Percentiles rank a stretch among this genome's conserved stretches.
Evolutionary conservation across 163 green algal genomes (phyloP).

Genomic region (Scenedesmus sp.): DNA sequence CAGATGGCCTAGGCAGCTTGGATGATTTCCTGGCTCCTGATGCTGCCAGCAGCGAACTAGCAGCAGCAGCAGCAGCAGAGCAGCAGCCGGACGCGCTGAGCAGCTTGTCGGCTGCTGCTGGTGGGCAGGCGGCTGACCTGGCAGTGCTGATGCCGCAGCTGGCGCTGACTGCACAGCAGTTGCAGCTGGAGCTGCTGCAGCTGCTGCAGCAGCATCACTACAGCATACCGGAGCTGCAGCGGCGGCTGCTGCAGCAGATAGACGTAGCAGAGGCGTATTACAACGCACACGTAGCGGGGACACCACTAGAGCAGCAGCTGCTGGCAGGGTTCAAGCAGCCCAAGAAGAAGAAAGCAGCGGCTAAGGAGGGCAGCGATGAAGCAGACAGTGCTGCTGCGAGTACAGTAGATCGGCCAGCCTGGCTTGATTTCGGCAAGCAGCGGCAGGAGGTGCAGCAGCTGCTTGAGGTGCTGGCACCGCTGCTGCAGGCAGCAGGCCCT

Average conservation of each 20-base stretch:
- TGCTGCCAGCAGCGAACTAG: neutral
- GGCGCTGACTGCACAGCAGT: conserved; percentile 21
- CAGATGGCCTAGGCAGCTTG: conserved; percentile 34
- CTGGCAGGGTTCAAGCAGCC: neutral
- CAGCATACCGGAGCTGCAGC: conserved; percentile 45
- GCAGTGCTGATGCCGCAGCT: conserved; percentile 17
- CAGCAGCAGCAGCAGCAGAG: conserved; percentile 9
- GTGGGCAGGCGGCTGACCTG: conserved; percentile 36
- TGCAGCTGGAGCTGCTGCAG: conserved; percentile 42
- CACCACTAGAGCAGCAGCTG: conserved; percentile 20
- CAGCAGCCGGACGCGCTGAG: conserved; percentile 7
- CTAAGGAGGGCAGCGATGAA: neutral
- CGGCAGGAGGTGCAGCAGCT: conserved; percentile 22
- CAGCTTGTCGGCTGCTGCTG: conserved; percentile 35
- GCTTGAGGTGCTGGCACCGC: neutral
- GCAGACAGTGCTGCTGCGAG: conserved; percentile 11
- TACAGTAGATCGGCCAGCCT: neutral
- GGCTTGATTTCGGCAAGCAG: conserved; percentile 43
- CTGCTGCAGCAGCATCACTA: conserved; percentile 51
- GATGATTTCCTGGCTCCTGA: conserved; percentile 37
- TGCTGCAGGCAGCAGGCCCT: conserved; percentile 25
- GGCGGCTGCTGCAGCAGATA: conserved; percentile 34
- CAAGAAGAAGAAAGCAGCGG: conserved; percentile 8
- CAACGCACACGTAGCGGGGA: conserved; percentile 32
- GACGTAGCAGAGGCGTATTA: conserved; percentile 51